Evolutionary conservation across 1,284 basidiomycete genomes (phyloP), one percentile per base, ranked within the genome.

Genomic region (Bjerkandera adusta): DNA sequence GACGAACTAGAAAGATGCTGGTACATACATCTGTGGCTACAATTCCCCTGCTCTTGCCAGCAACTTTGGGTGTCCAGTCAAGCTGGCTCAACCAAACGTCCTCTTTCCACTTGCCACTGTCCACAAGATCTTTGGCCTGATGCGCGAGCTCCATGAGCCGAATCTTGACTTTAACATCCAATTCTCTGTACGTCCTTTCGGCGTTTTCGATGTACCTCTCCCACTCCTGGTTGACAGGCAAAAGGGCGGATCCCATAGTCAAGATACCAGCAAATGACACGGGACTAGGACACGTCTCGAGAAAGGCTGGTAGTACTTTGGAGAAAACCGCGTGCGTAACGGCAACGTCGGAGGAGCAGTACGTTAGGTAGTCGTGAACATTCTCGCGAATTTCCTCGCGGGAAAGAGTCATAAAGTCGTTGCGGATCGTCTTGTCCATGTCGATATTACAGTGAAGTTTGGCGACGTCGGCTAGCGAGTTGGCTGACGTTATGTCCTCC

Each of bases 401-500:
- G 0, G 81, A 75, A 24, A 68, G 67, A 5, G 73, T 75, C 72
- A 89, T 83, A 61, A 98, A 90, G 57, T 91, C 85, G 54, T 83
- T 77, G 3, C 96, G 83, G 5, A 83, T 76, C 5, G 79, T 74
- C 67, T 99, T 99, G 64, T 92, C 82, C 45, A 97, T 70, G 15
- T 78, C 70, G 54, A 92, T 88, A 5, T 79, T 81, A 62, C 93
- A 97, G 64, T 99, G 92, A 3, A 99, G 74, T 37, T 81, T 81
- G 0, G 94, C 95, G 11, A 99, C 94, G 51, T 97, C 95, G 13
- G 83, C 86, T 18, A 99, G 81, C 16, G 93, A 94, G 65, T 97
- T 99, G 30, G 85, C 83, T 1, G 94, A 91, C 0, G 94, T 95
- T 30, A 96, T 75, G 43, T 97, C 92, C 60, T 97, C 90, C 97